phyloP scores from a whole-genome alignment of 192 early-diverging fungal genomes.

The Thamnidium elegans region DNA sequence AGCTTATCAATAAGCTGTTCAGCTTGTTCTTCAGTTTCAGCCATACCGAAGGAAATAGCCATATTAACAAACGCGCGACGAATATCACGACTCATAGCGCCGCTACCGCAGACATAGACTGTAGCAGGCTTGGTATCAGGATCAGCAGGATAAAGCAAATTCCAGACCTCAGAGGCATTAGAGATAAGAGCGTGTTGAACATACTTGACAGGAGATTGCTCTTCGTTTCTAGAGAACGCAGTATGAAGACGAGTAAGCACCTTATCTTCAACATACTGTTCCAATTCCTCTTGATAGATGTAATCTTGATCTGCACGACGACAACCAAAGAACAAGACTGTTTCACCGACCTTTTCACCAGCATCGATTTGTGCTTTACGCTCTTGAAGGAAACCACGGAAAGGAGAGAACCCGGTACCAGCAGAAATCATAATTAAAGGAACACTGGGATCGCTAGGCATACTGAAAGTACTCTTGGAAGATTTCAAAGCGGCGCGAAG shows the following conservation, averaged over 20 bases:
- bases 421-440: slow-evolving; percentile 87
- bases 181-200: slow-evolving; percentile 31
- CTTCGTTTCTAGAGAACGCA: slow-evolving; percentile 60
- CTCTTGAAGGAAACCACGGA: slow-evolving; percentile 76
- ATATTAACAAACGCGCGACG: slow-evolving; percentile 21
- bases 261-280: slow-evolving; percentile 44
- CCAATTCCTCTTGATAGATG: slow-evolving; percentile 63
- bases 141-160: slow-evolving; percentile 8
- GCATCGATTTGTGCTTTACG: slow-evolving; percentile 29
- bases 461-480: slow-evolving; percentile 48
- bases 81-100: slow-evolving; percentile 32
- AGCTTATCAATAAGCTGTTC: slow-evolving; percentile 16
- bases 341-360: slow-evolving; percentile 58
- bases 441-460: slow-evolving; percentile 52
- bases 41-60: slow-evolving; percentile 20
- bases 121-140: not conserved
- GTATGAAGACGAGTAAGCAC: slow-evolving; percentile 56
- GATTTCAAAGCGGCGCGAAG: slow-evolving; percentile 22
- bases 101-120: slow-evolving; percentile 31
- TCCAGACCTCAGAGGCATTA: slow-evolving; percentile 21
- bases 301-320: slow-evolving; percentile 65
- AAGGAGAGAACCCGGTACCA: slow-evolving; percentile 93
- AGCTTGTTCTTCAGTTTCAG: slow-evolving; percentile 21
- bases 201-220: slow-evolving; percentile 20
- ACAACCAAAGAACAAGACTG: slow-evolving; percentile 78